Evolutionary conservation across 306 rosid species (phyloP).

Genomic region (Cyclanthera cordifolia): DNA sequence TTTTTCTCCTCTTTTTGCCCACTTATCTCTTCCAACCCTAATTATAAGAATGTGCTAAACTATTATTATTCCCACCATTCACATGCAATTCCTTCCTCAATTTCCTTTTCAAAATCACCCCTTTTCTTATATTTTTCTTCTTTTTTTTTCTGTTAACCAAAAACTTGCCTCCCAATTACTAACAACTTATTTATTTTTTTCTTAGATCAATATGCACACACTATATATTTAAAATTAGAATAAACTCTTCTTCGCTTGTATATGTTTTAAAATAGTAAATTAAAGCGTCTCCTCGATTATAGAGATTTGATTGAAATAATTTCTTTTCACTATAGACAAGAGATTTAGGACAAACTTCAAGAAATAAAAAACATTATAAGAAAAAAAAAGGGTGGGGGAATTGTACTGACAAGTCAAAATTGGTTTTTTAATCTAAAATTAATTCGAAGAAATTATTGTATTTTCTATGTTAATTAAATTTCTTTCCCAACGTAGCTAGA

Average conservation of each 20-base stretch:
- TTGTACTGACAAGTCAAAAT: no score
- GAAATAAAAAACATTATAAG: no score
- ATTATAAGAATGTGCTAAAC: background rate
- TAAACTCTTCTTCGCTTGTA: background rate
- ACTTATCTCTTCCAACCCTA: background rate
- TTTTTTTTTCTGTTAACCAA: background rate
- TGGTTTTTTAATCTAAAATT: background rate
- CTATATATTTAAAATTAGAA: background rate
- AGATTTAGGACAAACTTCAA: no score
- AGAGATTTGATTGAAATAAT: no score
- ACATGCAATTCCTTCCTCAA: background rate
- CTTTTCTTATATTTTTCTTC: background rate
- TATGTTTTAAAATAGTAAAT: no score
- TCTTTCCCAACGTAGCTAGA: constrained; percentile 11
- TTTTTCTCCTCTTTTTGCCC: background rate
- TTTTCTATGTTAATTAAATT: background rate
- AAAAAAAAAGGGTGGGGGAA: no score
- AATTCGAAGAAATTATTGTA: background rate
- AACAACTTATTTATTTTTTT: background rate
- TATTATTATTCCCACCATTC: background rate
- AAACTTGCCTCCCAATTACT: background rate
- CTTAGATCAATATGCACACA: background rate
- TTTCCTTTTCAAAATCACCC: background rate
- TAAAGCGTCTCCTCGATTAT: no score
- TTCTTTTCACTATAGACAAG: no score